Evolutionary conservation across 2,329 filamentous ascomycete species (phyloP), one percentile per base, ranked within the genome.

Genomic region (Curvularia verruculosa): DNA sequence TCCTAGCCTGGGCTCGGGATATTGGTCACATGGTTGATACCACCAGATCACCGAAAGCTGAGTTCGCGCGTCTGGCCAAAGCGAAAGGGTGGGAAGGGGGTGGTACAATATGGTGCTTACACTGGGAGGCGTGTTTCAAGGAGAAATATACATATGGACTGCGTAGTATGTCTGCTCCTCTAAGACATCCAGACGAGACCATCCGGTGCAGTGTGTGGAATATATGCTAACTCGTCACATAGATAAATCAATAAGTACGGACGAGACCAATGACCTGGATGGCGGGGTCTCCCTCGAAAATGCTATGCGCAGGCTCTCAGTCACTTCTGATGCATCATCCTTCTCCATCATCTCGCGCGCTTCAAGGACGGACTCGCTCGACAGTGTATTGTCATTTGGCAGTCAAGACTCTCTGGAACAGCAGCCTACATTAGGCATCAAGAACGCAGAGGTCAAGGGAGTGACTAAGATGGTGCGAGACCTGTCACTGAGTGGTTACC

Each of bases 21-120:
- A 58, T 55, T 26, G 26, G 54, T 19, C 61, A 66, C 36, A 21
- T 52, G 8, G 37, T 68, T 15, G 56, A 64, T 18, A 21, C 13
- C 3, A 21, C 43, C 18, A 45, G 41, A 9, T 54, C 59, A 7
- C 61, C 64, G 6, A 67, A 67, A 29, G 61, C 59, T 23, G 66
- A 69, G 37, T 71, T 71, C 41, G 59, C 56, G 12, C 64, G 64
- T 18, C 47, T 71, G n/a, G 68, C 64, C 3, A 55, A 60, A 37
- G 45, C 45, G 37, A 61, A 59, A 45, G 61, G 63, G 8, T 71
- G 68, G 68, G 52, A 53, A 2, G 62, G 59, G 15, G 65, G 61
- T 5, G 59, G 61, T 48, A 31, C 19, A 13, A 34, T 58, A 3
- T 69, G 67, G 66, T 56, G 56, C 12, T 3, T 12, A 12, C 44